phyloP scores from a whole-genome alignment of 768 basidiomycete species.

The Lentinula edodes region DNA sequence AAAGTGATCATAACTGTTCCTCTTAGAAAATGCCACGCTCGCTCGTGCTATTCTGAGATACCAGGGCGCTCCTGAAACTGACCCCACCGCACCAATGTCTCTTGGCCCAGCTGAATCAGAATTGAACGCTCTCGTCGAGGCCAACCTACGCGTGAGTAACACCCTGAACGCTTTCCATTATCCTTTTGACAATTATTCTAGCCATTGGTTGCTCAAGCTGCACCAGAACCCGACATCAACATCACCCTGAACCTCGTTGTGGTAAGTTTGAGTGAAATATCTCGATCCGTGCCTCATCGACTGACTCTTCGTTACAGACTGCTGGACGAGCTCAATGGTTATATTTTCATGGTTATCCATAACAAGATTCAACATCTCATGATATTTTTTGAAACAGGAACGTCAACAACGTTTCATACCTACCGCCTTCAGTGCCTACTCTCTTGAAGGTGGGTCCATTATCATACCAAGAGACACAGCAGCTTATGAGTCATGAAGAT shows the following conservation, averaged over 20 bases:
- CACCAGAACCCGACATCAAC: constrained; percentile 19
- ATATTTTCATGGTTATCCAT: constrained; percentile 10
- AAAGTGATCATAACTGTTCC: neutral
- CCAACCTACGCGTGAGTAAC: constrained; percentile 10
- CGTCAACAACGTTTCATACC: constrained; percentile 27
- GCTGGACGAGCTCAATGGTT: constrained; percentile 18
- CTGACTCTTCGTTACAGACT: constrained; percentile 1
- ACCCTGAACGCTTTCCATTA: neutral
- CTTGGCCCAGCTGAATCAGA: constrained; percentile 8
- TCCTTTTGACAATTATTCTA: neutral
- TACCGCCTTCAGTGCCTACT: constrained; percentile 19
- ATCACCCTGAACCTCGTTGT: constrained; percentile 19
- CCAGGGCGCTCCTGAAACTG: constrained; percentile 24
- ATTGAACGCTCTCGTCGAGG: constrained; percentile 4
- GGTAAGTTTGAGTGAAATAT: constrained; percentile 5
- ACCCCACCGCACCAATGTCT: constrained; percentile 27
- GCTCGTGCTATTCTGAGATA: constrained; percentile 34
- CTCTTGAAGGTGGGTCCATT: constrained; percentile 13
- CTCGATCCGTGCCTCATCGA: neutral
- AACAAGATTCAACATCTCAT: neutral
- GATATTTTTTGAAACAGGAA: constrained; percentile 9
- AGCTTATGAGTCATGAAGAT: constrained; percentile 10
- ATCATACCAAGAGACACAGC: neutral
- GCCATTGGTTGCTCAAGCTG: constrained; percentile 13
- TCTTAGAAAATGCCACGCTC: constrained; percentile 21